Evolutionary conservation across 257 asterid species (phyloP).

Genomic region (Solanum ahanhuiri): DNA sequence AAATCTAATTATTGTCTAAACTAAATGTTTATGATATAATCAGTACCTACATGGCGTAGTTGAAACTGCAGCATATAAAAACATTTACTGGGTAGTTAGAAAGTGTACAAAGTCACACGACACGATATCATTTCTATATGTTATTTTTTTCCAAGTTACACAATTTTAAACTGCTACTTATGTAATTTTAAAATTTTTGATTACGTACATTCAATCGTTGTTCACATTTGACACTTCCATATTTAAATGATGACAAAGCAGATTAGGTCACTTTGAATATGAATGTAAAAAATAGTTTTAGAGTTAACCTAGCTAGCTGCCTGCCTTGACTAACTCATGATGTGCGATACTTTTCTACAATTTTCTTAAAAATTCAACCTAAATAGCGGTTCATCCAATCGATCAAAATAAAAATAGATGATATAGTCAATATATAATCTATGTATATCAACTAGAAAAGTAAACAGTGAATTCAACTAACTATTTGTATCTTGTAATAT

Average conservation of each 20-base stretch:
- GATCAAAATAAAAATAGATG: neutral
- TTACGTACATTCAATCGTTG: neutral
- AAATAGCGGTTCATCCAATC: neutral
- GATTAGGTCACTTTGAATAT: neutral
- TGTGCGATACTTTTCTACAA: neutral
- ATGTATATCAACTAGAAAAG: neutral
- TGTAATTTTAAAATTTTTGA: neutral
- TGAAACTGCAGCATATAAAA: neutral
- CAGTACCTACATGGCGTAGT: neutral
- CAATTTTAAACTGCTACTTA: neutral
- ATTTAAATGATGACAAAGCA: neutral
- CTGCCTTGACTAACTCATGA: neutral
- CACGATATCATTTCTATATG: neutral
- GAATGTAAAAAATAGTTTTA: neutral
- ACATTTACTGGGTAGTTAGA: neutral
- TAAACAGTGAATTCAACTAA: neutral
- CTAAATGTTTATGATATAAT: neutral
- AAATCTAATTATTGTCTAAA: neutral
- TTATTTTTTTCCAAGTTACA: neutral
- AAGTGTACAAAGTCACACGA: neutral
- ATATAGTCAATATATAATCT: neutral
- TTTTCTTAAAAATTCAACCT: neutral
- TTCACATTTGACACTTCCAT: neutral
- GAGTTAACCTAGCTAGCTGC: neutral
- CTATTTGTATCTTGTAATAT: neutral